Evolutionary conservation across 768 basidiomycete genomes (phyloP), one percentile per base, ranked within the genome.

Genomic region (Amanita subjunquillea): DNA sequence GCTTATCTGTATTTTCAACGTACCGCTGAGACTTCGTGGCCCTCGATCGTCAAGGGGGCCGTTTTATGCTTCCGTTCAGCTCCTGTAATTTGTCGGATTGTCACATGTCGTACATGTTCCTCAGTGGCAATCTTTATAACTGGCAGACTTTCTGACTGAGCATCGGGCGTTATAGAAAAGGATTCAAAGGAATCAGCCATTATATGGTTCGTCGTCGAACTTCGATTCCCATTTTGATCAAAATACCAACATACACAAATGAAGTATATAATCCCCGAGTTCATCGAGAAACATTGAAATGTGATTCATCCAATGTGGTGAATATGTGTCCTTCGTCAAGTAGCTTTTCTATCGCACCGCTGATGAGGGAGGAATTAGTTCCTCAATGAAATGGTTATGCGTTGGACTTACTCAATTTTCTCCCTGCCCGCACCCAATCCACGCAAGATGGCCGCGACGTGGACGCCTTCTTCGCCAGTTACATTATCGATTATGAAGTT

Each of bases 251-350:
- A 53, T 27, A 23, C 41, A 42, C 41, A 38, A 6, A 15, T 10
- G n/a, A 45, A 20, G n/a, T 23, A 15, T 3, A 7, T 25, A 45
- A 45, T n/a, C n/a, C 20, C 20, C 46, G 32, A 54, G 20, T 34
- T 63, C 60, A 74, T 48, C 62, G 59, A n/a, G 79, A 79, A n/a
- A 54, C 53, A 3, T 48, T 48, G 12, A 48, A 43, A 48, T 48
- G 39, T 17, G 15, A 30, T 32, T 45, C 53, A 37, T 54, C 53
- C 20, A 48, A 15, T 27, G 47, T 90, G 50, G 79, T 85, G 65
- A 78, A 97, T 52, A 94, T 74, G 56, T 78, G 68, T 0, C 93
- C 93, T 0, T 87, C 83, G 49, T 85, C 82, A 75, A 91, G 83
- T 49, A 97, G 73, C 48, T 68, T 65, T 57, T 93, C 88, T 57